Conservation (phyloP, 345 rosid species). For the Corchorus capsularis region DNA sequence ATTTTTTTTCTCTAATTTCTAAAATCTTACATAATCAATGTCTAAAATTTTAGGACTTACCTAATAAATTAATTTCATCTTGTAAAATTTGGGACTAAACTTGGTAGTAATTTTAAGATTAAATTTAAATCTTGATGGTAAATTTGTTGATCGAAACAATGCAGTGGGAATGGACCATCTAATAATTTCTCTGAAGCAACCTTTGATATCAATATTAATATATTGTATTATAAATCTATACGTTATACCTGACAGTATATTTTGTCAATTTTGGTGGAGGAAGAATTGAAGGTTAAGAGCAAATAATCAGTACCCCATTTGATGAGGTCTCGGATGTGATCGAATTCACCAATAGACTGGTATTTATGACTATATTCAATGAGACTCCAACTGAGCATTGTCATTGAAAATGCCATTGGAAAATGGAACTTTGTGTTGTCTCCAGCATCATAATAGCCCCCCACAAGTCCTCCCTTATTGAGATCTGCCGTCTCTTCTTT, state of each 20-base stretch:
- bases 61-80: too few species aligned
- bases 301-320: constrained; percentile 89
- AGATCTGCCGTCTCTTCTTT: constrained; percentile 33
- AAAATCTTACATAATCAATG: too few species aligned
- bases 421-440: constrained; percentile 77
- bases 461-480: constrained; percentile 55
- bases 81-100: too few species aligned
- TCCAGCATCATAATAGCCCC: constrained; percentile 92
- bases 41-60: too few species aligned
- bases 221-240: too few species aligned
- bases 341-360: constrained; percentile 54
- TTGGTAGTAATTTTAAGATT: too few species aligned
- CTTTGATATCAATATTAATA: too few species aligned
- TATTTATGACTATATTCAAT: constrained; percentile 78
- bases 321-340: constrained; percentile 66
- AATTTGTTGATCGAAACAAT: too few species aligned
- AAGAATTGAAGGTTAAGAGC: constrained; percentile 74
- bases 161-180: too few species aligned
- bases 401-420: constrained; percentile 87
- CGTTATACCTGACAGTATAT: constrained; percentile 57
- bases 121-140: too few species aligned
- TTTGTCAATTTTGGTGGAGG: constrained; percentile 58
- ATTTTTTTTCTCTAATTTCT: too few species aligned
- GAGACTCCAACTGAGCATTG: constrained; percentile 94
- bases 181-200: too few species aligned